Base-by-base conservation (phyloP, 78 protist genomes). In the Dictyostelium intermedium region DNA sequence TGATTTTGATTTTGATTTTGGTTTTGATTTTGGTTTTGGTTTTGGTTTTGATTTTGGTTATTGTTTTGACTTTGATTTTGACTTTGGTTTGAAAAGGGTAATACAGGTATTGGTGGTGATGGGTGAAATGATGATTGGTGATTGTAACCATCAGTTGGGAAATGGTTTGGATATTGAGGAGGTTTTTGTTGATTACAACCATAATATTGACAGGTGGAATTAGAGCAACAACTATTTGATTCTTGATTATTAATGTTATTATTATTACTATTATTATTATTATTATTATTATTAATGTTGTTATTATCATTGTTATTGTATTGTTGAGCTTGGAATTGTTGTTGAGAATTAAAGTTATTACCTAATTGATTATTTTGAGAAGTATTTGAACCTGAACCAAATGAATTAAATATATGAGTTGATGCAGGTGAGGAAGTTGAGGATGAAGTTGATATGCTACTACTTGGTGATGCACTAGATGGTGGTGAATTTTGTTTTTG, bases 301-400 rank as follows among this genome's bases (percentile, higher is more conserved):
- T 16, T 37, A 23, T 39, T 76, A n/a, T 5, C 8, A 23, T 39
- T 32, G 23, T 39, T 32, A 76, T 76, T 43, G 16, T 27, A 18
- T 83, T 83, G 91, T 69, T 83, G 85, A 5, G 6, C 34, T 56
- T 81, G 91, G 0, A 39, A 34, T 70, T 69, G 81, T 16, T 25
- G 63, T 18, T 85, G 91, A 47, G 35, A 27, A 72, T 16, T 77
- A 77, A 16, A 18, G 43, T 41, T 41, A 77, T 77, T 4, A 41
- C 20, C 5, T 8, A 4, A 3, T 39, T 37, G 50, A 76, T 16
- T 5, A 32, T 30, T 35, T 73, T 66, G 74, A 32, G 35, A 34
- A 34, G 7, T 25, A 7, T 20, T 76, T 30, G 82, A 61, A 6
- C 45, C 76, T 32, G 69, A 78, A 78, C 34, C 25, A 23, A 50